Evolutionary conservation across 208 protist genomes (phyloP), one percentile per base, ranked within the genome.

Genomic region (Strigomonas culicis): DNA sequence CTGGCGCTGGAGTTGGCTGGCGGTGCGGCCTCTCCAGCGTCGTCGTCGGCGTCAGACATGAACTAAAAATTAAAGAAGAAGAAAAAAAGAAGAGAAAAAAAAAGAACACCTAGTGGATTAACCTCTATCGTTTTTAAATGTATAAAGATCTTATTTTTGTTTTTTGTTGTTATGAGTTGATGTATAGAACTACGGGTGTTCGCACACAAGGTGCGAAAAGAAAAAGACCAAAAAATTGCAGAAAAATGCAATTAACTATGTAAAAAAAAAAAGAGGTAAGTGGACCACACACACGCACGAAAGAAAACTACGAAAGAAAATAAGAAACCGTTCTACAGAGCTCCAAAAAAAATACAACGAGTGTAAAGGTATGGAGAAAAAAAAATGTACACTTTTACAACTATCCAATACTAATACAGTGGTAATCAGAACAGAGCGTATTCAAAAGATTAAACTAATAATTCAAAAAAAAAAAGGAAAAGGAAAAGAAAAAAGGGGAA

Each of bases 301-400:
- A 61, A 70, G 4, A 58, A 17, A 70, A 57, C n/a, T 44, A 57
- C 31, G 59, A 66, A 49, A 58, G 46, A 36, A 46, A 47, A 41
- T n/a, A 41, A 61, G 31, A 41, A 13, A 41, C 36, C 6, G 8
- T 17, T 13, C 6, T 13, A 41, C 36, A 41, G 36, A 41, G 36
- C 6, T 6, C 6, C 8, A 41, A 53, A 22, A 53, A 22, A 53
- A 30, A 21, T 53, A 28, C 10, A 28, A 6, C 4, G 24, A 53
- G 24, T 22, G 24, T 22, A 19, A 28, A 53, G 47, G 10, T 4
- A 28, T 4, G 47, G 8, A 53, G 21, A 53, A 28, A 30, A 62
- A 27, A 62, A 61, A 62, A 62, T 30, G 0, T n/a, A 19, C 13
- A 17, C 36, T 41, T 13, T 41, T 41, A 17, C 43, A 32, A 7